Evolutionary conservation across 1,284 basidiomycete genomes (phyloP).

Genomic region (Ganoderma multipileum): DNA sequence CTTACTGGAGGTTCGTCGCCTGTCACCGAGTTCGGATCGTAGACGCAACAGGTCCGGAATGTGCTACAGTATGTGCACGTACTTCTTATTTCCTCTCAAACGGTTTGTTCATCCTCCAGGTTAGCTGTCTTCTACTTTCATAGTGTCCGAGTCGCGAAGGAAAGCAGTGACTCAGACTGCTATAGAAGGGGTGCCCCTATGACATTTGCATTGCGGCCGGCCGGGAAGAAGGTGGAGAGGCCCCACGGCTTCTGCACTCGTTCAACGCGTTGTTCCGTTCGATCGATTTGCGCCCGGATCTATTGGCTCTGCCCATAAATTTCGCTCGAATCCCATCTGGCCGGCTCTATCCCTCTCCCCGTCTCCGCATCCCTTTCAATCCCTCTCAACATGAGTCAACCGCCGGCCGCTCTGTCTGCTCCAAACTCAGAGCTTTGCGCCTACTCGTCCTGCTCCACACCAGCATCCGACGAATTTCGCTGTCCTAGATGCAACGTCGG

Average conservation of each 20-base stretch:
- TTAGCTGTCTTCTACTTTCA: no score
- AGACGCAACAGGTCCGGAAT: no score
- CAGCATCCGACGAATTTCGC: neutral
- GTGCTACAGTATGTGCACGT: no score
- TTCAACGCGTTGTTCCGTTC: no score
- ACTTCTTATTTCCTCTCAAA: no score
- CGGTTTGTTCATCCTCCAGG: no score
- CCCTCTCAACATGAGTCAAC: neutral
- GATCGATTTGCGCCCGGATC: neutral
- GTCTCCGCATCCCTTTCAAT: neutral
- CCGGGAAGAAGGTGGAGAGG: neutral
- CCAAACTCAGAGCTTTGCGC: neutral
- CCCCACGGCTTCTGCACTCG: neutral
- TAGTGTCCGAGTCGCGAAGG: no score
- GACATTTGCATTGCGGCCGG: neutral
- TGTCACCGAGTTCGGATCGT: no score
- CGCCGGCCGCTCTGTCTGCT: neutral
- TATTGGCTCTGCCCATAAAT: neutral
- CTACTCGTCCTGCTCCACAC: neutral
- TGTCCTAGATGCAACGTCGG: slow-evolving; percentile 2
- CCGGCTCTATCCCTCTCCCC: neutral
- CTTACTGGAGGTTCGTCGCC: no score
- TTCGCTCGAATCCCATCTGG: neutral
- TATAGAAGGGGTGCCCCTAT: no score
- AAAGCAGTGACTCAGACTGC: neutral